Evolutionary conservation across 345 rosid genomes (phyloP), one percentile per base, ranked within the genome.

Genomic region (Populus tremula): DNA sequence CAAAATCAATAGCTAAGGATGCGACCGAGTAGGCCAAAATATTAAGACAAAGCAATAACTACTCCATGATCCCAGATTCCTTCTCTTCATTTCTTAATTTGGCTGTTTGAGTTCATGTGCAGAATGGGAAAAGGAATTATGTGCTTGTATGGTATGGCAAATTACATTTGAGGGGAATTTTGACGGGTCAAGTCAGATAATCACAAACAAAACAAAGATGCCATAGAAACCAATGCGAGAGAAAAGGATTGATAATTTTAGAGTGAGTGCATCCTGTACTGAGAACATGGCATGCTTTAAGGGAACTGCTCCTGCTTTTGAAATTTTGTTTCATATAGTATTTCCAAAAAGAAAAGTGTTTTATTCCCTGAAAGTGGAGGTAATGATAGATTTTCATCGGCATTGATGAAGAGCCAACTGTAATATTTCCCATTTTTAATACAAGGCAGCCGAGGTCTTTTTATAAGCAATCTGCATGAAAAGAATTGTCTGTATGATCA

Each of bases 211-310:
- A 84, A 50, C 25, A 81, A 72, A 71, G 74, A 73, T 73, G 54
- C 53, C 29, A 1, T n/a, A 20, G 31, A 35, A 56, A 67, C 71
- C 47, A 65, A 73, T 66, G 27, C 56, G 41, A 71, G 17, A 47
- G 21, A 17, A 43, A 17, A 35, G 21, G 16, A 36, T 29, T 65
- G 27, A 65, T 61, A 66, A 9, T 74, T 80, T 78, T 20, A 35
- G 67, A 41, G 77, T 21, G 12, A 6, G 2, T 79, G 73, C 68
- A 50, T 56, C 81, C 84, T 77, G 62, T 63, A 78, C 84, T n/a
- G 50, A 75, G 70, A 82, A 82, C 83, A 73, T 68, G 84, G 81
- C 84, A 80, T 76, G 67, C 66, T 79, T 82, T 56, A 35, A 75
- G 82, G 84, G 79, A 75, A 67, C 67, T 84, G 85, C 76, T 79